Evolutionary conservation across 352 stramenopile species (phyloP).

Genomic region (Phytopythium vexans): DNA sequence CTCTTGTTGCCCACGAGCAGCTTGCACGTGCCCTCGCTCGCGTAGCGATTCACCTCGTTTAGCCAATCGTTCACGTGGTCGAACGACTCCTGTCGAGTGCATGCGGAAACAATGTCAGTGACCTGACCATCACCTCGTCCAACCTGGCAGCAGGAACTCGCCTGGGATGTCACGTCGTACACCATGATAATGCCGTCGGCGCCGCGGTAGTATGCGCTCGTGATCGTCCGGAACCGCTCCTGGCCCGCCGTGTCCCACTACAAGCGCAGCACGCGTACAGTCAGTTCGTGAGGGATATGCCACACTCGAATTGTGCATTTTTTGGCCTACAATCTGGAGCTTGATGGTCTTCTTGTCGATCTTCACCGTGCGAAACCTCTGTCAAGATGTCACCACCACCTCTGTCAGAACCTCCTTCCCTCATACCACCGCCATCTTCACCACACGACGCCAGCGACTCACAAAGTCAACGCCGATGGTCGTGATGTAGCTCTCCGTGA

Average conservation of each 20-base stretch:
- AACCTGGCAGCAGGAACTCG: constrained; percentile 9
- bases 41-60: constrained; percentile 98
- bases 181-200: constrained; percentile 98
- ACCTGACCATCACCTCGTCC: not conserved
- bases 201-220: constrained; percentile 98
- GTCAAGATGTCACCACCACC: constrained; percentile 6
- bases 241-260: constrained; percentile 98
- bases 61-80: constrained; percentile 99
- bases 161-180: constrained; percentile 98
- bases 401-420: not conserved
- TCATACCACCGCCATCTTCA: not conserved
- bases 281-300: too few relatives aligned
- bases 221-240: constrained; percentile 99
- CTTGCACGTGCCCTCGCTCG: constrained; percentile 98
- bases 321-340: constrained; percentile 92
- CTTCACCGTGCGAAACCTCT: constrained; percentile 96
- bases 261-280: constrained; percentile 1
- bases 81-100: constrained; percentile 91
- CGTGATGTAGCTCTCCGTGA: constrained; percentile 98
- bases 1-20: constrained; percentile 99
- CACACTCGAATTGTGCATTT: too few relatives aligned
- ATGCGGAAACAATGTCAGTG: not conserved
- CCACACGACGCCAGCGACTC: constrained; percentile 19
- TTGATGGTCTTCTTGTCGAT: constrained; percentile 99
- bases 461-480: constrained; percentile 96